These are phyloP conservation scores for Debaryomycetaceae sp. DNA, from an alignment of 1,139 yeast genomes.

Conservation along the genomic window DNA sequence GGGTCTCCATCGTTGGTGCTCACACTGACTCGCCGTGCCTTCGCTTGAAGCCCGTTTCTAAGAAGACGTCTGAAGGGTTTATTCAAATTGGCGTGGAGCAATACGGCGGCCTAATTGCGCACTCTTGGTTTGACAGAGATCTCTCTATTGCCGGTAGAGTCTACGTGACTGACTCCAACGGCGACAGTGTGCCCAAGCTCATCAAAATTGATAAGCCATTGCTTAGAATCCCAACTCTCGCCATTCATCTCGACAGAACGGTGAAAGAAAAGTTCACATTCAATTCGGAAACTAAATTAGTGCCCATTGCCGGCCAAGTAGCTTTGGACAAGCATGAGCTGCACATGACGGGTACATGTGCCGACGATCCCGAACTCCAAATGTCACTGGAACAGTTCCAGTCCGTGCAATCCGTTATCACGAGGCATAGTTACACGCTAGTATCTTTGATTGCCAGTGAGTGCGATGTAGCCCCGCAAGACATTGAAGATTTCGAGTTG, in stretches of 20 bases:
- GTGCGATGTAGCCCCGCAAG: conserved; percentile 40
- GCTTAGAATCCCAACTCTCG: conserved; percentile 88
- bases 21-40: conserved; percentile 95
- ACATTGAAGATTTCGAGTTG: conserved; percentile 87
- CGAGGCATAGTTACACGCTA: conserved; percentile 73
- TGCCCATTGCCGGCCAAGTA: conserved; percentile 81
- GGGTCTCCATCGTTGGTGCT: conserved; percentile 86
- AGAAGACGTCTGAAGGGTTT: conserved; percentile 68
- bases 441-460: conserved; percentile 67
- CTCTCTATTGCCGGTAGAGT: conserved; percentile 91
- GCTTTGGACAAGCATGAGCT: conserved; percentile 28
- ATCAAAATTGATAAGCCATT: conserved; percentile 81
- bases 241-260: conserved; percentile 83
- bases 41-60: conserved; percentile 85
- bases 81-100: conserved; percentile 90
- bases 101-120: conserved; percentile 95
- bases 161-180: conserved; percentile 51
- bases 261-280: conserved; percentile 79
- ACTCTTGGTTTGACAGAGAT: conserved; percentile 91
- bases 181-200: conserved; percentile 57
- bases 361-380: conserved; percentile 41
- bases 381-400: conserved; percentile 53
- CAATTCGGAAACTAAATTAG: conserved; percentile 80
- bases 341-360: conserved; percentile 37
- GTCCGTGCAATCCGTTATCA: conserved; percentile 60